phyloP scores from a whole-genome alignment of 805 yeast genomes.

The Yarrowia osloensis region DNA sequence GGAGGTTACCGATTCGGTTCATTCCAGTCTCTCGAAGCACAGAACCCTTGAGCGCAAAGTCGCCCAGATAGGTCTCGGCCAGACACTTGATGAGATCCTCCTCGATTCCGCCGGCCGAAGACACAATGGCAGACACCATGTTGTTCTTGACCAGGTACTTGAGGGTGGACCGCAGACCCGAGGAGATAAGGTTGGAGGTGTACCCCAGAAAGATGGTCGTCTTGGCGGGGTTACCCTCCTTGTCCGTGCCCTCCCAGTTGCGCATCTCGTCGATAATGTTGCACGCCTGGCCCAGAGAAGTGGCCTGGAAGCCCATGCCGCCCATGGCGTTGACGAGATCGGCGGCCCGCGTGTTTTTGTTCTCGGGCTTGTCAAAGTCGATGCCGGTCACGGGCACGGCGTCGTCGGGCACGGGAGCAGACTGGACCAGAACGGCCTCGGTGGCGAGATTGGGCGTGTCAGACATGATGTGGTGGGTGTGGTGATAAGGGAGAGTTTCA shows the following conservation, averaged over 20 bases:
- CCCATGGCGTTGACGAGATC: constrained; percentile 82
- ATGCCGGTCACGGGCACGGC: constrained; percentile 82
- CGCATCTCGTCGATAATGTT: constrained; percentile 93
- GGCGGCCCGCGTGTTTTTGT: constrained; percentile 74
- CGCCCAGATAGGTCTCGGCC: constrained; percentile 96
- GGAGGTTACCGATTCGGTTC: constrained; percentile 95
- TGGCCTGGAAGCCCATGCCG: constrained; percentile 97
- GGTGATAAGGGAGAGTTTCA: not conserved
- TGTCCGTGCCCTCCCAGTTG: constrained; percentile 84
- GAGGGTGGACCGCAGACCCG: constrained; percentile 90
- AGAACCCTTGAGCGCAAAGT: constrained; percentile 78
- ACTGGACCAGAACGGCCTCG: constrained; percentile 87
- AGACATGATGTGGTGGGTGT: not conserved
- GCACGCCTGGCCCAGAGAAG: constrained; percentile 82
- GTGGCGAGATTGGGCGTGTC: constrained; percentile 67
- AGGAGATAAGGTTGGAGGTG: constrained; percentile 92
- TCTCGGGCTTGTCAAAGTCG: constrained; percentile 78
- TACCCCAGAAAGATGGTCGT: constrained; percentile 94
- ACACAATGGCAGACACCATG: constrained; percentile 90
- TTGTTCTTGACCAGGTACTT: constrained; percentile 89
- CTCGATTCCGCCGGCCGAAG: constrained; percentile 98
- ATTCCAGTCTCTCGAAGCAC: constrained; percentile 89
- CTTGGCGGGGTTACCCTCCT: constrained; percentile 60
- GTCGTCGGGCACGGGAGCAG: constrained; percentile 81
- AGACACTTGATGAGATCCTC: constrained; percentile 95